Evolutionary conservation across 228 moss, liverwort and hornwort genomes (phyloP), one percentile per base, ranked within the genome.

Genomic region (Sphagnum magellanicum): DNA sequence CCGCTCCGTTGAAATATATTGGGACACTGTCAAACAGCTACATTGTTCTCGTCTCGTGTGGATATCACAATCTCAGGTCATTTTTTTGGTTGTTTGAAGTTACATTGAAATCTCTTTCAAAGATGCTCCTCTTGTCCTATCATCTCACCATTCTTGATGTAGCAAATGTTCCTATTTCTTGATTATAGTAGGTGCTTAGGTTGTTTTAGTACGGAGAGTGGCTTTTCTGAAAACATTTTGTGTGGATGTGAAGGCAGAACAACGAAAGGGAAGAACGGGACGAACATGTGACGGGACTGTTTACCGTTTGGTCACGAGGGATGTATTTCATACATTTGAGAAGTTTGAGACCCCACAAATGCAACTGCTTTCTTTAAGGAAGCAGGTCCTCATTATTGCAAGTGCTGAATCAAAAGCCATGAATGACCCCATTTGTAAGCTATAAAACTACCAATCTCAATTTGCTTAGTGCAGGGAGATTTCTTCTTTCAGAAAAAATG

Each of bases 241-340:
- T 50, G 32, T 65, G 69, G 16, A 46, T 67, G 10, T 11, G 50
- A 77, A 89, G 87, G 89, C 89, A 12, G 83, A 77, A 72, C 87
- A 89, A 74, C 79, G 87, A 6, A 89, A 89, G 75, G 89, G 89
- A 53, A 78, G 89, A 68, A 89, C 87, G 50, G 89, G 89, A 16
- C 89, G 89, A 60, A 89, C 89, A 55, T 89, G 89, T 76, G 83
- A 89, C 62, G 89, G 89, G 10, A 73, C 74, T 55, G 89, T 89
- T 64, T 79, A 83, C 63, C 83, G 89, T 17, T 53, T 89, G 74
- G 81, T 86, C 9, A 74, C 83, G 4, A 76, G 89, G 64, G 81
- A 75, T 48, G 65, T 72, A 7, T 79, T 76, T 52, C 60, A 81
- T 16, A 50, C n/a, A 49, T 85, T 89, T 71, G 53, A 79, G 51